These are phyloP conservation scores for Coniosporium apollinis DNA, from an alignment of 495 filamentous ascomycete genomes.

Conservation along the genomic window DNA sequence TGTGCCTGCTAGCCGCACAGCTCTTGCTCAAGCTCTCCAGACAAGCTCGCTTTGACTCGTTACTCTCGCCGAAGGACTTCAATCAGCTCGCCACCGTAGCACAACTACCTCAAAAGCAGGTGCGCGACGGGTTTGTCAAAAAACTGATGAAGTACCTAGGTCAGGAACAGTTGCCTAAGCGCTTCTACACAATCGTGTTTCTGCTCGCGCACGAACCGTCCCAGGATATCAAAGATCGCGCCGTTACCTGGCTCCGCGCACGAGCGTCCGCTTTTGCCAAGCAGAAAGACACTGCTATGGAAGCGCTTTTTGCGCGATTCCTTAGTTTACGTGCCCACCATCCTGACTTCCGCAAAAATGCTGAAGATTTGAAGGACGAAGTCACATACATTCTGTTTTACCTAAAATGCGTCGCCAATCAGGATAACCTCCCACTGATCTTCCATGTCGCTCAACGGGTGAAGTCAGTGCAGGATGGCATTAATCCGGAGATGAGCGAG, in stretches of 20 bases:
- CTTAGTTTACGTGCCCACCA: constrained; percentile 85
- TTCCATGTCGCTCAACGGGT: constrained; percentile 85
- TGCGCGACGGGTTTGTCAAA: constrained; percentile 61
- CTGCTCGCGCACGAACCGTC: constrained; percentile 80
- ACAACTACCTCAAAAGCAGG: constrained; percentile 57
- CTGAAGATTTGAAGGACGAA: constrained; percentile 60
- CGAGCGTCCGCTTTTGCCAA: constrained; percentile 37
- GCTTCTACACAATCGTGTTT: constrained; percentile 82
- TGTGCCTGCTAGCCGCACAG: constrained; percentile 69
- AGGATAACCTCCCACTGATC: constrained; percentile 74
- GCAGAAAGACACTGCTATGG: constrained; percentile 46
- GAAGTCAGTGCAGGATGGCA: constrained; percentile 72
- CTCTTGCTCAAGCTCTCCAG: constrained; percentile 72
- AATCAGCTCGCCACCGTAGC: constrained; percentile 60
- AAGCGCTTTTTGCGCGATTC: constrained; percentile 69
- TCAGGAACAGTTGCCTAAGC: constrained; percentile 43
- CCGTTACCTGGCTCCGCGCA: constrained; percentile 77
- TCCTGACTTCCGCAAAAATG: constrained; percentile 62
- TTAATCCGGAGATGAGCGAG: constrained; percentile 40
- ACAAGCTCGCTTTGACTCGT: constrained; percentile 53
- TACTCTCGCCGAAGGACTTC: constrained; percentile 55
- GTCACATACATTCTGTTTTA: constrained; percentile 82
- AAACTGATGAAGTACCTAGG: constrained; percentile 78
- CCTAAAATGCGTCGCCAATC: constrained; percentile 61
- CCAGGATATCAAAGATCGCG: constrained; percentile 45